A percentile compares a stretch with the other conserved stretches of the same genome.
Conservation (phyloP, 2,329 filamentous ascomycete genomes). For the Scleromitrula shiraiana region DNA sequence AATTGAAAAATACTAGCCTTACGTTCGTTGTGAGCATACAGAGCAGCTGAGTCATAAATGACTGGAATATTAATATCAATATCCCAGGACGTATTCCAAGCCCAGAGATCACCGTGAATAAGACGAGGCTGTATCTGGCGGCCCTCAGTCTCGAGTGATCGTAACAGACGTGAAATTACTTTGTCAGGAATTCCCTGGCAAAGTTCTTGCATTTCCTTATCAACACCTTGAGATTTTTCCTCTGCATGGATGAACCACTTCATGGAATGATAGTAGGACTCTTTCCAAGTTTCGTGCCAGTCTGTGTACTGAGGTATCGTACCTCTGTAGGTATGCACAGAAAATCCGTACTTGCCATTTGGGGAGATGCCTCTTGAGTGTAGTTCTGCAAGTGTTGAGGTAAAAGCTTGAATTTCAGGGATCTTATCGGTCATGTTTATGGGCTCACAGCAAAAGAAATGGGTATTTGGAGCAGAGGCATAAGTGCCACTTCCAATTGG, state of each 20-base stretch:
- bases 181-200: slow-evolving; percentile 1
- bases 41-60: slow-evolving; percentile 1
- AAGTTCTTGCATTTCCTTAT: neutral
- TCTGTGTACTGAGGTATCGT: neutral
- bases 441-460: slow-evolving; percentile 27
- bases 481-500: too few species aligned
- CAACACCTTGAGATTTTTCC: neutral
- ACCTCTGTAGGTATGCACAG: slow-evolving; percentile 30
- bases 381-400: slow-evolving; percentile 20
- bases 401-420: slow-evolving; percentile 18
- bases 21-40: slow-evolving; percentile 5
- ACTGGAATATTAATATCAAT: neutral
- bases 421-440: slow-evolving; percentile 21
- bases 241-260: slow-evolving; percentile 17
- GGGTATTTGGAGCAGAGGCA: slow-evolving; percentile 20
- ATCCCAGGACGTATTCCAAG: slow-evolving; percentile 8
- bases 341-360: slow-evolving; percentile 3
- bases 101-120: slow-evolving; percentile 15
- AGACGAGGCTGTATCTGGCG: slow-evolving; percentile 11
- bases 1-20: neutral
- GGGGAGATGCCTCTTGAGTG: slow-evolving; percentile 11
- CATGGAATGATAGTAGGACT: neutral
- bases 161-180: slow-evolving; percentile 8
- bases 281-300: slow-evolving; percentile 2
- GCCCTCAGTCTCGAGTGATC: slow-evolving; percentile 2